Conservation (phyloP, 179 eudicot species). For the Nepenthes alata region DNA sequence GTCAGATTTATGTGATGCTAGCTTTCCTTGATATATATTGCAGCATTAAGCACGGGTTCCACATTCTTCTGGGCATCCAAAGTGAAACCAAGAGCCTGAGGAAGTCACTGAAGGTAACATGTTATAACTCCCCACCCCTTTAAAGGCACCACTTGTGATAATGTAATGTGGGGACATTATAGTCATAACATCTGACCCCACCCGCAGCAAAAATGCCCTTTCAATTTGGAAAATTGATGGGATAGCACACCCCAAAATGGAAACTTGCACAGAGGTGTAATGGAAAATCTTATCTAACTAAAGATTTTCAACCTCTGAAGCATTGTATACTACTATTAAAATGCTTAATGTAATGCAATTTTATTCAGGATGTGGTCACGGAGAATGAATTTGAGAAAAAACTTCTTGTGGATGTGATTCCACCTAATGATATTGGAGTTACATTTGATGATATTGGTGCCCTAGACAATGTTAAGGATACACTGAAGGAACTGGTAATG, state of each 20-base stretch:
- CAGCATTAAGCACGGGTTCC: slow-evolving; percentile 61
- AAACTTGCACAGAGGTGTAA: neutral
- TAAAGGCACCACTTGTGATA: no score
- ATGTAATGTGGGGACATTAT: neutral
- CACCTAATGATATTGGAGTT: slow-evolving; percentile 83
- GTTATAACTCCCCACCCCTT: neutral
- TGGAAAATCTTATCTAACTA: neutral
- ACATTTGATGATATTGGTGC: slow-evolving; percentile 90
- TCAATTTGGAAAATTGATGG: neutral
- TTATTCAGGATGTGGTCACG: slow-evolving; percentile 68
- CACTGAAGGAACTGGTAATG: slow-evolving; percentile 82
- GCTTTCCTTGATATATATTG: slow-evolving; percentile 8
- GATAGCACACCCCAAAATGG: neutral
- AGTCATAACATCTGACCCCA: no score
- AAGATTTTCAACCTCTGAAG: neutral
- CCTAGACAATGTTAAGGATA: slow-evolving; percentile 72
- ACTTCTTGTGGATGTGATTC: slow-evolving; percentile 78
- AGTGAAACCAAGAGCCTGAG: slow-evolving; percentile 65
- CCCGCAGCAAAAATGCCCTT: no score
- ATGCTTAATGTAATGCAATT: neutral
- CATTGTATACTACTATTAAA: neutral
- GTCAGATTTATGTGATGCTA: neutral
- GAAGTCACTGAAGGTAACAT: slow-evolving; percentile 70
- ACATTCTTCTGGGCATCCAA: slow-evolving; percentile 58
- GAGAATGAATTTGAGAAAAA: slow-evolving; percentile 91